Evolutionary conservation across 2,329 filamentous ascomycete genomes (phyloP).

Genomic region (Calonectria pteridis): DNA sequence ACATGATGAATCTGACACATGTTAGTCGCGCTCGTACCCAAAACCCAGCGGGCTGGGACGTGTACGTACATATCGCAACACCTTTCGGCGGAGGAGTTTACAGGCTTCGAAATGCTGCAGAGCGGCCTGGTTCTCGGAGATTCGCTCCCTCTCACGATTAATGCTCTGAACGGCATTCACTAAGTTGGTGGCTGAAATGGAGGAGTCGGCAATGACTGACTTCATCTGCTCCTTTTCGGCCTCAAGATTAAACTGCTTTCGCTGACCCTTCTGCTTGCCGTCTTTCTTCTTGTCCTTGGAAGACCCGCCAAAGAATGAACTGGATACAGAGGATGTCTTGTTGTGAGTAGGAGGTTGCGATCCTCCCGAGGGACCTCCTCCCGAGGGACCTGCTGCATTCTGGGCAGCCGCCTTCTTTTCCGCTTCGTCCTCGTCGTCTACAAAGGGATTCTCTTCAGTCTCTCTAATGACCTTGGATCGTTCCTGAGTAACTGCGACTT

Average conservation of each 20-base stretch:
- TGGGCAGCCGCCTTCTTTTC: conserved; percentile 45
- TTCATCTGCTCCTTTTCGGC: conserved; percentile 90
- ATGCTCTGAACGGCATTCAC: conserved; percentile 89
- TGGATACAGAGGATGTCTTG: conserved; percentile 55
- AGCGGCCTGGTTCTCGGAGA: conserved; percentile 85
- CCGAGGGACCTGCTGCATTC: conserved; percentile 37
- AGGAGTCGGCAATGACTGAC: conserved; percentile 87
- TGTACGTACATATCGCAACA: conserved; percentile 80
- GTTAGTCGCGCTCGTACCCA: conserved; percentile 13
- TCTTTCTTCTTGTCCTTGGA: conserved; percentile 68
- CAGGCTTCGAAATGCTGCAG: conserved; percentile 85
- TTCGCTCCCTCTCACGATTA: conserved; percentile 88
- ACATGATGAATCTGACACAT: conserved; percentile 81
- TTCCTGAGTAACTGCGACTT: conserved; percentile 80
- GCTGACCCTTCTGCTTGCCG: conserved; percentile 66
- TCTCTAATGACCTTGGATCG: conserved; percentile 87
- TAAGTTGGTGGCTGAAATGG: conserved; percentile 91
- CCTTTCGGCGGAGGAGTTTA: conserved; percentile 85
- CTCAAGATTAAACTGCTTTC: conserved; percentile 82
- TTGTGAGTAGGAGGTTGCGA: conserved; percentile 32
- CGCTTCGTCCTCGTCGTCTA: conserved; percentile 72
- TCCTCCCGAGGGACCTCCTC: conserved; percentile 36
- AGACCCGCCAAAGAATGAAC: conserved; percentile 56
- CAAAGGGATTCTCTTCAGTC: conserved; percentile 80
- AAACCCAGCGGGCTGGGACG: neutral